A percentile compares a stretch with the other conserved stretches of the same genome.
Conservation (phyloP, 73 alveolate species). For the Paramecium sexaurelia region DNA sequence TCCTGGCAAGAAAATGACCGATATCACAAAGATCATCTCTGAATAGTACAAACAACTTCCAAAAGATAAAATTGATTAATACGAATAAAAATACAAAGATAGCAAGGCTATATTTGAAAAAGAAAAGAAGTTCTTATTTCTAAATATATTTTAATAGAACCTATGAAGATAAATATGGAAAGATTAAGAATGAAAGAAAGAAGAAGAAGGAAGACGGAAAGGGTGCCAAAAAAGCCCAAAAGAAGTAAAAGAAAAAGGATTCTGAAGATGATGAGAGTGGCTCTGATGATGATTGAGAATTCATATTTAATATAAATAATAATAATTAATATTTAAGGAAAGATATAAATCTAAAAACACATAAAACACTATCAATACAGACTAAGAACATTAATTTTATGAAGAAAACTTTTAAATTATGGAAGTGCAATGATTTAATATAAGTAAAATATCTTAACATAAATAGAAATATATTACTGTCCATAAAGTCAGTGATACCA, state of each 20-base stretch:
- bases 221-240: neutral
- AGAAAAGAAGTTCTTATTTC: neutral
- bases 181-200: constrained; percentile 28
- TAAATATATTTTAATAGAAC: neutral
- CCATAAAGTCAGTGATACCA: neutral
- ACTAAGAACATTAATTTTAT: neutral
- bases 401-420: neutral
- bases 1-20: constrained; percentile 59
- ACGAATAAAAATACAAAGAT: constrained; percentile 35
- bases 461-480: neutral
- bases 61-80: neutral
- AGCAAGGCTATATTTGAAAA: constrained; percentile 26
- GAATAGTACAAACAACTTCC: constrained; percentile 48
- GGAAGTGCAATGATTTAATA: neutral
- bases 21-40: constrained; percentile 43
- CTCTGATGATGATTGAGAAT: constrained; percentile 21
- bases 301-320: neutral
- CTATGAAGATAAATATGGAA: constrained; percentile 28
- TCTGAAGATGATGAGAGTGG: constrained; percentile 29
- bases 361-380: constrained; percentile 28
- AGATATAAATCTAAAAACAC: constrained; percentile 44
- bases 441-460: neutral
- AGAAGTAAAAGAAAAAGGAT: neutral
- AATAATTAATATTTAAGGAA: neutral
- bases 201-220: constrained; percentile 17